A percentile compares a stretch with the other conserved stretches of the same genome.
Evolutionary conservation across 2,329 filamentous ascomycete genomes (phyloP).

Genomic region (Fusarium buharicum): DNA sequence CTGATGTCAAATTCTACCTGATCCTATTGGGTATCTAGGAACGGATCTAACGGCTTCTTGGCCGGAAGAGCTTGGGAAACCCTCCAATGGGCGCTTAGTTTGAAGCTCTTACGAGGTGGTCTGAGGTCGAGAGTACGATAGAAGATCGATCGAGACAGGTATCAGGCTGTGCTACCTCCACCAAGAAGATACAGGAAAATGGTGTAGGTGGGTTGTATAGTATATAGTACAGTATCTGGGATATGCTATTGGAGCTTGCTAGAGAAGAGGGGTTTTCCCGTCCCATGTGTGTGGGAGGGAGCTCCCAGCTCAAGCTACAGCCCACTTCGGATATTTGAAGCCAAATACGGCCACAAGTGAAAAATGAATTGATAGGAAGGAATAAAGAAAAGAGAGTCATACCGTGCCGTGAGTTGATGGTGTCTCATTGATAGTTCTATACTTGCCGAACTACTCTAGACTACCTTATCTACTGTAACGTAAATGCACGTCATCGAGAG

Average conservation of each 20-base stretch:
- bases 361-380: background rate
- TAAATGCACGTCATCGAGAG: conserved; percentile 34
- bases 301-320: conserved; percentile 40
- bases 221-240: no score
- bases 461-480: background rate
- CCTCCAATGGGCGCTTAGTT: conserved; percentile 30
- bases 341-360: conserved; percentile 11
- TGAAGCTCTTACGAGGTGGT: conserved; percentile 33
- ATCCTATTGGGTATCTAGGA: conserved; percentile 24
- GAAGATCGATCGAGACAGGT: conserved; percentile 19
- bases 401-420: conserved; percentile 2
- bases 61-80: conserved; percentile 22
- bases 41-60: conserved; percentile 26
- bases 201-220: conserved; percentile 24
- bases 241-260: no score
- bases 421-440: conserved; percentile 5
- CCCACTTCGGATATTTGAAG: conserved; percentile 31
- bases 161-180: conserved; percentile 1
- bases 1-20: conserved; percentile 2
- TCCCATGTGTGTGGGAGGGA: conserved; percentile 5
- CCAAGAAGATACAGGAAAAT: conserved; percentile 21
- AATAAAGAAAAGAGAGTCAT: background rate
- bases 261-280: conserved; percentile 9
- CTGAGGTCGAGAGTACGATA: conserved; percentile 29
- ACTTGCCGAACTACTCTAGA: background rate